Conservation (phyloP, 2,329 filamentous ascomycete genomes). For the Mycosphaerella sp. region DNA sequence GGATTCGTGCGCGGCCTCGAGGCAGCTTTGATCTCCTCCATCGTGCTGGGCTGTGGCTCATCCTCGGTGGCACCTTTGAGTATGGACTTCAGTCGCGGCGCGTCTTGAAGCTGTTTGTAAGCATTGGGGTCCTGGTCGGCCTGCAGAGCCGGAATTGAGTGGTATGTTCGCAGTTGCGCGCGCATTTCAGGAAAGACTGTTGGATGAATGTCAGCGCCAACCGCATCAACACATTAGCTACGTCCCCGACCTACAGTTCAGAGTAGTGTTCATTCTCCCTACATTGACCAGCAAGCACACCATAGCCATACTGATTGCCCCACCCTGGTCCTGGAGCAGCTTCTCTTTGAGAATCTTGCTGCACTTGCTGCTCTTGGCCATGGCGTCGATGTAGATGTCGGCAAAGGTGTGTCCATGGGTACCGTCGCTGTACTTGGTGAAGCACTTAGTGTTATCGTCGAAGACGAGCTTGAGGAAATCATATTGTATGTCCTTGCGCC, state of each 20-base stretch:
- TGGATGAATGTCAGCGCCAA: conserved; percentile 20
- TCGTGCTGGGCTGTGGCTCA: conserved; percentile 70
- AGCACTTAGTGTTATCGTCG: conserved; percentile 67
- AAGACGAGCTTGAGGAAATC: conserved; percentile 78
- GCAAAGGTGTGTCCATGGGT: conserved; percentile 73
- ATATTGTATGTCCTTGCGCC: conserved; percentile 82
- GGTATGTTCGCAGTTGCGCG: conserved; percentile 93
- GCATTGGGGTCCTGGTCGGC: conserved; percentile 90
- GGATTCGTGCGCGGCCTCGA: conserved; percentile 80
- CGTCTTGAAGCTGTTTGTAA: conserved; percentile 97
- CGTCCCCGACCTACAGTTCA: conserved; percentile 67
- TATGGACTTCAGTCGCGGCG: conserved; percentile 91
- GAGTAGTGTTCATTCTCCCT: conserved; percentile 95
- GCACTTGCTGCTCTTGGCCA: conserved; percentile 97
- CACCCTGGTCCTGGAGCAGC: conserved; percentile 81
- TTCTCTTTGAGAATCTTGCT: conserved; percentile 98
- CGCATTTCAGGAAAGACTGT: conserved; percentile 98
- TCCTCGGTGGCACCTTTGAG: conserved; percentile 95
- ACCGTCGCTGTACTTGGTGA: conserved; percentile 85
- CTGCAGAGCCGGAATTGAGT: conserved; percentile 93
- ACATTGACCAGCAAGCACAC: conserved; percentile 96
- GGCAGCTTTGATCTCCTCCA: conserved; percentile 71
- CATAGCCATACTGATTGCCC: conserved; percentile 98
- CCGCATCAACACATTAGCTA: not conserved
- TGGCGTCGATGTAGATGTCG: conserved; percentile 95